These are phyloP conservation scores for Fistulina hepatica DNA, from an alignment of 1,284 basidiomycete genomes.

Conservation along the genomic window DNA sequence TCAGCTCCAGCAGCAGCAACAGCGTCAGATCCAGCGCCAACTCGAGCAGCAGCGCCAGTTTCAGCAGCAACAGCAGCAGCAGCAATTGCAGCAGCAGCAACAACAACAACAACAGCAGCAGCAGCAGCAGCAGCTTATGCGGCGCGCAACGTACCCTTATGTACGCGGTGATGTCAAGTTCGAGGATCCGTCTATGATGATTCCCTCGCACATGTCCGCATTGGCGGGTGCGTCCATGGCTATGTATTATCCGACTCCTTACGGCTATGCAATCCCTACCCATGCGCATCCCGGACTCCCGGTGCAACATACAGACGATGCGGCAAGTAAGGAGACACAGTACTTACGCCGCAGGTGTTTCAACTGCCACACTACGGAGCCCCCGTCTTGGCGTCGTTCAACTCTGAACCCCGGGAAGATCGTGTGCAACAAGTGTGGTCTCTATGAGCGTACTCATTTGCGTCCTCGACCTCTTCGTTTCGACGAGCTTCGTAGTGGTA, in stretches of 20 bases:
- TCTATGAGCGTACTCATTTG: slow-evolving; percentile 77
- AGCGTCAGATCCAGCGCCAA: no score
- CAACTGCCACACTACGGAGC: slow-evolving; percentile 82
- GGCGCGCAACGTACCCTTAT: slow-evolving; percentile 13
- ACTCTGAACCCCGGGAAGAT: slow-evolving; percentile 82
- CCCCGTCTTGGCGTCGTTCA: slow-evolving; percentile 72
- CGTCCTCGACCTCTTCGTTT: slow-evolving; percentile 71
- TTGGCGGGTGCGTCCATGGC: no score
- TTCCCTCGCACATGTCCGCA: slow-evolving; percentile 17
- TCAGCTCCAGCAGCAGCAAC: no score
- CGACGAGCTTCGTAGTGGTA: slow-evolving; percentile 71
- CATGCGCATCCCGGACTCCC: slow-evolving; percentile 40
- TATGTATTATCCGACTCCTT: slow-evolving; percentile 20
- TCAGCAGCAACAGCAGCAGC: no score
- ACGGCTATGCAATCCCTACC: slow-evolving; percentile 18
- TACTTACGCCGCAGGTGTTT: slow-evolving; percentile 75
- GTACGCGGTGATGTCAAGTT: slow-evolving; percentile 27
- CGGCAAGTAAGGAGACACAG: slow-evolving; percentile 77
- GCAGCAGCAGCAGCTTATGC: slow-evolving; percentile 23
- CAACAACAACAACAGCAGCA: no score
- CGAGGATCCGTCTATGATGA: slow-evolving; percentile 29
- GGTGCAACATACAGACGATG: slow-evolving; percentile 81
- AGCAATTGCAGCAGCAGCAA: no score
- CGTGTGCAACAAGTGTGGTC: slow-evolving; percentile 82
- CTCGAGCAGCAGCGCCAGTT: no score